Base-by-base conservation (phyloP, 371 early-diverging fungal genomes). In the Thermomucor indicae-seudaticae region DNA sequence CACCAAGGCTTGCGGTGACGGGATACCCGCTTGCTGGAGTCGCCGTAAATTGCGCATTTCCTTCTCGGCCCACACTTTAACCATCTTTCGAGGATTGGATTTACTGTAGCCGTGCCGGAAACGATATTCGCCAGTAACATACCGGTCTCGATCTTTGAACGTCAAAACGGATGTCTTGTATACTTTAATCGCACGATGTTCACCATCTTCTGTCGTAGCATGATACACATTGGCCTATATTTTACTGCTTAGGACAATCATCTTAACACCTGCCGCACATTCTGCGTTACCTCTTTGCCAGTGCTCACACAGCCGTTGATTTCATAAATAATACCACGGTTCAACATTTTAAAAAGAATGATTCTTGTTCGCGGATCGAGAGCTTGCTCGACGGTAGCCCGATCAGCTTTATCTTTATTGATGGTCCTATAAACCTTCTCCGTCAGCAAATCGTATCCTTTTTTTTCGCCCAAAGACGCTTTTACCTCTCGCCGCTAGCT, bases 61-160 rank as follows among this genome's bases (percentile, higher is more conserved):
- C 75, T 99, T 99, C 66, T 99, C 99, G 2, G 99, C 99, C 99
- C 99, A 99, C 28, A 97, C 75, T 75, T 96, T 93, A 53, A 99
- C 97, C 92, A 99, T 96, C 76, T 99, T 99, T 61, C 99, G 79
- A 19, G 99, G 97, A 68, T 99, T 99, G 58, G 88, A 85, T 55
- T 92, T 90, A 55, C 80, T 84, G 71, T 98, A 97, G 24, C 97
- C 99, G 60, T 91, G 92, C 34, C 96, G 79, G 80, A 98, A 99
- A 39, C 99, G 84, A 64, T 82, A 93, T 67, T 99, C 99, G 48
- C 99, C 97, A 2, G 91, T 80, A 7, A 99, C 96, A 67, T 99
- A 99, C 16, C 95, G 86, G 75, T 97, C 97, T 56, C 99, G 90
- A 64, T 98, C 98, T 72, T 98, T 99, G 78, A 99, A 99, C 0